Conservation (phyloP, 441 rosid species). For the Theobroma grandiflorum region DNA sequence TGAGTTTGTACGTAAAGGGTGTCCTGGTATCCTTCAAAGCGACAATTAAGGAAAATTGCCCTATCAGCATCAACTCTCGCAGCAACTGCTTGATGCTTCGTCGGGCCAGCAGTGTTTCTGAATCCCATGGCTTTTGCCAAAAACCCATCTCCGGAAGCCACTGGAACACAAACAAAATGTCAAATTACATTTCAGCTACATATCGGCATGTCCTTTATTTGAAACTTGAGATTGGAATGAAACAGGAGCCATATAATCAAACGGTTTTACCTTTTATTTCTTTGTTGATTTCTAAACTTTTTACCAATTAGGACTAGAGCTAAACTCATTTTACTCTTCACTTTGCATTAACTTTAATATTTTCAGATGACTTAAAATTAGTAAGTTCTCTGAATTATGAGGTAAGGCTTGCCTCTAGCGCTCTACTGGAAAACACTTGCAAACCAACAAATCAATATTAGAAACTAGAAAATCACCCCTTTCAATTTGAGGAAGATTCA, state of each 20-base stretch:
- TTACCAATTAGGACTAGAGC: no score
- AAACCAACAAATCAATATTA: not conserved
- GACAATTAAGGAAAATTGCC: conserved; percentile 66
- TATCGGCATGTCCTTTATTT: not conserved
- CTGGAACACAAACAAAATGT: conserved; percentile 38
- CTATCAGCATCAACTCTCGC: conserved; percentile 63
- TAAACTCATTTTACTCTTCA: no score
- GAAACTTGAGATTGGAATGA: not conserved
- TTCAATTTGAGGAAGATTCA: not conserved
- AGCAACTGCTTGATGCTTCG: conserved; percentile 71
- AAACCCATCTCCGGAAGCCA: conserved; percentile 60
- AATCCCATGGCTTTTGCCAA: conserved; percentile 77
- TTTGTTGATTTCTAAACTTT: no score
- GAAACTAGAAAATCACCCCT: not conserved
- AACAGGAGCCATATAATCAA: no score
- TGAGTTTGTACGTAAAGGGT: conserved; percentile 71
- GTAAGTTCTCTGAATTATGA: no score
- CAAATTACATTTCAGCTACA: not conserved
- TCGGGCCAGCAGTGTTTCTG: conserved; percentile 76
- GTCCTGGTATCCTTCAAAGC: conserved; percentile 78
- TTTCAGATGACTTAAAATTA: no score
- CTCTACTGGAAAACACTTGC: not conserved
- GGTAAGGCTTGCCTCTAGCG: no score
- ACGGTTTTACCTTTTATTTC: no score
- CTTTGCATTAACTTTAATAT: no score